Conservation (phyloP, 805 yeast genomes). For the Myxozyma geophila region DNA sequence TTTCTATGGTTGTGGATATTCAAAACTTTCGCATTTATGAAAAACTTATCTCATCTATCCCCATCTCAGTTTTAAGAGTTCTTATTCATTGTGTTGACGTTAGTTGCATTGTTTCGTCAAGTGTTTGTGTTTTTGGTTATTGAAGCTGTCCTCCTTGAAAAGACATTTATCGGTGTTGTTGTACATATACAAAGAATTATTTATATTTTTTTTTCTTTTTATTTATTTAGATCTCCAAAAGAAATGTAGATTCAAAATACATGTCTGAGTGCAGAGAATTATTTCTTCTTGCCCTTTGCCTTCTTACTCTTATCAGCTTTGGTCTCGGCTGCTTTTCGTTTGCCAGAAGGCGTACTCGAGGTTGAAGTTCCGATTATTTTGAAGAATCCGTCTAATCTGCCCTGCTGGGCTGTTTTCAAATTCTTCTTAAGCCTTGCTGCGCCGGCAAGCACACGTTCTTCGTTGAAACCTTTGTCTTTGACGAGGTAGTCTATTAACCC, state of each 20-base stretch:
- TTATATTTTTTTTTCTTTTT: not conserved
- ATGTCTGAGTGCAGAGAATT: not conserved
- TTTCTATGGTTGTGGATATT: too few relatives aligned
- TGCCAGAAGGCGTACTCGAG: slow-evolving; percentile 41
- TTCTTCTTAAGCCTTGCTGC: slow-evolving; percentile 84
- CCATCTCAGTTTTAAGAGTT: too few relatives aligned
- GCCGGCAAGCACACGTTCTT: slow-evolving; percentile 87
- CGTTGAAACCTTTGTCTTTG: slow-evolving; percentile 85
- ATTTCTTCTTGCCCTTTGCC: slow-evolving; percentile 29
- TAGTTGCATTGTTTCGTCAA: too few relatives aligned
- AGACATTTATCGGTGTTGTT: not conserved
- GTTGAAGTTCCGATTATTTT: slow-evolving; percentile 59
- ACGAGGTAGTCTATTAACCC: slow-evolving; percentile 84
- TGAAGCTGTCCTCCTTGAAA: too few relatives aligned
- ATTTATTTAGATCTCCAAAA: not conserved
- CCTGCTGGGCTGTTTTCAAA: slow-evolving; percentile 83
- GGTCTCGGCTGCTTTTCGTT: slow-evolving; percentile 44
- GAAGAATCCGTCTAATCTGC: slow-evolving; percentile 79
- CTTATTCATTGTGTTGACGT: too few relatives aligned
- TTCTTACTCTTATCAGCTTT: slow-evolving; percentile 29
- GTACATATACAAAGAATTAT: not conserved
- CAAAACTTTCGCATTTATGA: too few relatives aligned
- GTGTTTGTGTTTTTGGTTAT: too few relatives aligned
- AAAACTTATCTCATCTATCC: too few relatives aligned
- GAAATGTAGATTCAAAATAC: not conserved